Conservation (phyloP, 2,329 filamentous ascomycete genomes). For the Tolypocladium endophyticum region DNA sequence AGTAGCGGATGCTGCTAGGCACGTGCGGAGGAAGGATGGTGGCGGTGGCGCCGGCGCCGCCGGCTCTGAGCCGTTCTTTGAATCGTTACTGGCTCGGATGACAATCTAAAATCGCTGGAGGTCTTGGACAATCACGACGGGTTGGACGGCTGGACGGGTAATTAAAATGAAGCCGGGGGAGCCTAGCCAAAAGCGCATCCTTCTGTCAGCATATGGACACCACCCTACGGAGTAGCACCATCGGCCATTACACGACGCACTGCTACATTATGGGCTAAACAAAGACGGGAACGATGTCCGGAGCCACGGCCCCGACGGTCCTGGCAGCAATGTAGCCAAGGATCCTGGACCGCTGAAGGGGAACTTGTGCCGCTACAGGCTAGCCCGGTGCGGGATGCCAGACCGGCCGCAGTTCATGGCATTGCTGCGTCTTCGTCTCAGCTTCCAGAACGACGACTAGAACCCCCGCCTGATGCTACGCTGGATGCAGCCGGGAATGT, state of each 20-base stretch:
- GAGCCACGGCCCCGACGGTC: neutral
- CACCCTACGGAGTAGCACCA: neutral
- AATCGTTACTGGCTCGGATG: too few species aligned
- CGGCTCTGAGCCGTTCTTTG: too few species aligned
- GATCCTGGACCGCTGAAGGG: neutral
- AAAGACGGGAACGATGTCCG: neutral
- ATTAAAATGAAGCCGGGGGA: too few species aligned
- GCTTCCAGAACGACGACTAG: neutral
- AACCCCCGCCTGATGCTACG: neutral
- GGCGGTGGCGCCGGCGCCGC: too few species aligned
- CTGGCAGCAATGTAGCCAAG: neutral
- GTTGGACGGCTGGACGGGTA: too few species aligned
- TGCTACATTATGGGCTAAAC: neutral
- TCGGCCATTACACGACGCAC: too few species aligned
- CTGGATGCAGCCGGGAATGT: neutral
- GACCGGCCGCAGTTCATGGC: neutral
- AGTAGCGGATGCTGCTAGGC: too few species aligned
- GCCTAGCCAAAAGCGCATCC: neutral
- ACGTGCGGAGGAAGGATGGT: too few species aligned
- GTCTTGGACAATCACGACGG: too few species aligned
- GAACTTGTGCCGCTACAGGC: neutral
- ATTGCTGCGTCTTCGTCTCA: neutral
- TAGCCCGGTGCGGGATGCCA: neutral
- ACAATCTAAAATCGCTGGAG: too few species aligned
- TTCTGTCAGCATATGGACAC: neutral